phyloP scores from a whole-genome alignment of 2,329 filamentous ascomycete genomes.

The Monascus ruber region DNA sequence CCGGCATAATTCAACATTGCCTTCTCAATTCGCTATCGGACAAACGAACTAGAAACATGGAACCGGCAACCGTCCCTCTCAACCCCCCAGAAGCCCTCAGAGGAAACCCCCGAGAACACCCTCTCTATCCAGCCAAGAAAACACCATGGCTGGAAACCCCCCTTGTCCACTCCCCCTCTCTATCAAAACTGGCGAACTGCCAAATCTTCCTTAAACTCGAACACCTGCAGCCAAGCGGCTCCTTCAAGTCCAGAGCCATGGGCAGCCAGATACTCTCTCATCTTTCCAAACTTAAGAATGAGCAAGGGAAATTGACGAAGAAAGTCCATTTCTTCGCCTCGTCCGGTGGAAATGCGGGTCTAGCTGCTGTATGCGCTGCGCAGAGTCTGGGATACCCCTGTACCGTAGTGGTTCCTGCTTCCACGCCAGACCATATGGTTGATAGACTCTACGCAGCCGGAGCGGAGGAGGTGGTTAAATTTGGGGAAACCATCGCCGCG shows the following conservation, averaged over 20 bases:
- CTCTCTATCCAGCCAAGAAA: slow-evolving; percentile 12
- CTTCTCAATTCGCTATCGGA: too few species aligned
- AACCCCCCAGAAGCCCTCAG: slow-evolving; percentile 8
- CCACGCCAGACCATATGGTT: slow-evolving; percentile 58
- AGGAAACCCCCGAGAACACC: too few species aligned
- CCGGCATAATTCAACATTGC: too few species aligned
- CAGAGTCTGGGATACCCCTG: slow-evolving; percentile 50
- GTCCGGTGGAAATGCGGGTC: slow-evolving; percentile 72
- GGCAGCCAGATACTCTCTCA: slow-evolving; percentile 56
- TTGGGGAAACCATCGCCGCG: slow-evolving; percentile 56
- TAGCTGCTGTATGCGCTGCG: slow-evolving; percentile 68
- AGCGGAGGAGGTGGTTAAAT: slow-evolving; percentile 52
- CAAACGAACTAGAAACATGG: too few species aligned
- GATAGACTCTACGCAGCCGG: slow-evolving; percentile 58
- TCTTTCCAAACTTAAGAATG: slow-evolving; percentile 29
- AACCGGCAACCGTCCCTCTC: slow-evolving; percentile 23
- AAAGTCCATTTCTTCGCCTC: slow-evolving; percentile 62
- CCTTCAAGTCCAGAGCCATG: slow-evolving; percentile 72
- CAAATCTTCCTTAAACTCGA: slow-evolving; percentile 79
- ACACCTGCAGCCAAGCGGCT: slow-evolving; percentile 71
- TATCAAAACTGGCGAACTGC: slow-evolving; percentile 62
- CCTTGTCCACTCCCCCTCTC: slow-evolving; percentile 51
- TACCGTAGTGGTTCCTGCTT: slow-evolving; percentile 63
- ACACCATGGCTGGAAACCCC: slow-evolving; percentile 62
- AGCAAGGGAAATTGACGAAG: slow-evolving; percentile 23